Base-by-base conservation (phyloP, 2,329 filamentous ascomycete species). In the Aspergillus costaricaensis region DNA sequence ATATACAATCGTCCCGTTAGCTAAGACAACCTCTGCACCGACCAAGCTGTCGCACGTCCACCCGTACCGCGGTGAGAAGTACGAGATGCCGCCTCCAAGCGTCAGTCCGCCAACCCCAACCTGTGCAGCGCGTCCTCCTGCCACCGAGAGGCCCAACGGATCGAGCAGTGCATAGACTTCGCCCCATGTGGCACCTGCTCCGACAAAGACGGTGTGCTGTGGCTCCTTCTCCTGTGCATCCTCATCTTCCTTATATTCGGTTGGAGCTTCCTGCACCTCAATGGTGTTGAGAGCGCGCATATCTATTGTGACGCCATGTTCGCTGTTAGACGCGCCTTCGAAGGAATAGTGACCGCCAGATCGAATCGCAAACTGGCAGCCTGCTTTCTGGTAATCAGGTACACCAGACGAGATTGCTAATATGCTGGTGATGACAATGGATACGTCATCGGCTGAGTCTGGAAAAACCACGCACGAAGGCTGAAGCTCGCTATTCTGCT, bases 11-110 rank as follows among this genome's bases (percentile, higher is more conserved):
- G 74, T 76, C 2, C 78, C 79, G 60, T 80, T 78, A 4, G 80
- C 77, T 7, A 81, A 73, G 8, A 82, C 79, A 4, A 83, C 71
- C 58, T 83, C 12, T 77, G 65, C 3, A 81, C 74, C 32, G 12
- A 36, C 12, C 32, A 15, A 14, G 51, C 77, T 81, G 59, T 81
- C 62, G n/a, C 64, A 65, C 8, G 62, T 59, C 57, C 57, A 65
- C 9, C 64, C 64, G 43, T 49, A 58, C 2, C 55, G 59, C 0
- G 60, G 58, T 3, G 64, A 65, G 44, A 62, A 60, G 51, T 61
- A 67, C 3, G 65, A 67, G 21, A 66, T 61, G 8, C 65, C 65
- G 1, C 64, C 65, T 5, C 62, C 65, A 5, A 55, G 51, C 0
- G 61, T 62, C 4, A 71, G 41, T 2, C 71, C 71, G 2, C 69